phyloP scores from a whole-genome alignment of 495 filamentous ascomycete species.

The Annulohypoxylon nitens region DNA sequence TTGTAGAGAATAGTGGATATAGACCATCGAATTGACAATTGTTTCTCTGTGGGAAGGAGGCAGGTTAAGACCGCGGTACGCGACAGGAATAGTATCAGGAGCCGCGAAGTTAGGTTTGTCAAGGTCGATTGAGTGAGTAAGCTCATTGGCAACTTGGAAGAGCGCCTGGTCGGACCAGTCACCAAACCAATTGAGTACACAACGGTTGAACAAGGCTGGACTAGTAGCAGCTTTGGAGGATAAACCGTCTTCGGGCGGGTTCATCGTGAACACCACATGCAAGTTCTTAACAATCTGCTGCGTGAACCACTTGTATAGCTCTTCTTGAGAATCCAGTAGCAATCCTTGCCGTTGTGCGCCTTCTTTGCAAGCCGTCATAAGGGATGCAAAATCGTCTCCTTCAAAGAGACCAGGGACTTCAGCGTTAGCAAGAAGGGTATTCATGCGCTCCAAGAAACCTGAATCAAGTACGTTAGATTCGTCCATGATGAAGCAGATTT shows the following conservation, averaged over 20 bases:
- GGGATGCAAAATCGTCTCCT: slow-evolving; percentile 92
- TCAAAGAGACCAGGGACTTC: slow-evolving; percentile 98
- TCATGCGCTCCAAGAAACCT: slow-evolving; percentile 98
- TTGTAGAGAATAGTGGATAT: slow-evolving; percentile 94
- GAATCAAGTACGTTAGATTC: slow-evolving; percentile 98
- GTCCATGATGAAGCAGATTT: slow-evolving; percentile 99
- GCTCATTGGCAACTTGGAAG: slow-evolving; percentile 95
- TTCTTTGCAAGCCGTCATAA: slow-evolving; percentile 99
- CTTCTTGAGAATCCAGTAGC: slow-evolving; percentile 95
- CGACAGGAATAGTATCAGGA: slow-evolving; percentile 92
- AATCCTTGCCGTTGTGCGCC: slow-evolving; percentile 96
- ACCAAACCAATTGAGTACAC: slow-evolving; percentile 99
- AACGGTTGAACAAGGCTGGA: slow-evolving; percentile 98
- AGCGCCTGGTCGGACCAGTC: slow-evolving; percentile 99
- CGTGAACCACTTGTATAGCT: slow-evolving; percentile 99
- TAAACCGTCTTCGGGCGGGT: slow-evolving; percentile 95
- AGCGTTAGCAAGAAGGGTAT: slow-evolving; percentile 96
- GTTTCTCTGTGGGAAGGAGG: slow-evolving; percentile 91
- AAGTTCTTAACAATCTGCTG: slow-evolving; percentile 99
- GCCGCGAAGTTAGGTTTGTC: slow-evolving; percentile 85
- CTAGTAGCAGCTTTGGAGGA: slow-evolving; percentile 97
- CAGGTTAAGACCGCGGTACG: slow-evolving; percentile 84
- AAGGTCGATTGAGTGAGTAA: slow-evolving; percentile 95
- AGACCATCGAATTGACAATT: slow-evolving; percentile 97
- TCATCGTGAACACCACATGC: slow-evolving; percentile 99